Percentiles rank a stretch among this genome's conserved stretches.
Evolutionary conservation across 1,284 basidiomycete species (phyloP).

Genomic region (Ceratobasidium sp.): DNA sequence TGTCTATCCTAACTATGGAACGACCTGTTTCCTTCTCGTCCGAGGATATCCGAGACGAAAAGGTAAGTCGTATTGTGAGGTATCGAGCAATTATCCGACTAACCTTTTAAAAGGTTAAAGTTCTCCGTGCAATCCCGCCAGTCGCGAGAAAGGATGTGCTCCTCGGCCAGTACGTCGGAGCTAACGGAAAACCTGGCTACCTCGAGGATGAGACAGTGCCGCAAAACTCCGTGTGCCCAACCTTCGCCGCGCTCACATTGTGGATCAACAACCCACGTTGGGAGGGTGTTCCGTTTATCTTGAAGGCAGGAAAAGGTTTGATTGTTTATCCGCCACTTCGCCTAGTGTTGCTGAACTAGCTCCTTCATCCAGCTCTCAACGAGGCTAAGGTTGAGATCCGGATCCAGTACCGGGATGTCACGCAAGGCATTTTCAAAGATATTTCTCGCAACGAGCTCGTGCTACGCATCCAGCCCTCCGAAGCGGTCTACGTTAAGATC

Average conservation of each 20-base stretch:
- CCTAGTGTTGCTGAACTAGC: background rate
- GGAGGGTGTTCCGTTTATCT: conserved; percentile 97
- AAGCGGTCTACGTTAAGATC: conserved; percentile 95
- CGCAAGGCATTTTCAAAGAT: conserved; percentile 94
- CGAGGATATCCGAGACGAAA: conserved; percentile 97
- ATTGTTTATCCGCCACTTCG: conserved; percentile 29
- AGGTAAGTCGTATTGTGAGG: conserved; percentile 66
- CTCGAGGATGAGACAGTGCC: conserved; percentile 96
- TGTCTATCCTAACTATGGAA: conserved; percentile 95
- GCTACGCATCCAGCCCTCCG: conserved; percentile 93
- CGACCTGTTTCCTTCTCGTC: conserved; percentile 96
- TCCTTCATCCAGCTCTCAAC: conserved; percentile 77
- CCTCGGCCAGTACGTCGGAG: conserved; percentile 91
- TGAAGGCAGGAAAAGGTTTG: conserved; percentile 95
- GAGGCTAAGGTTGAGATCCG: conserved; percentile 98
- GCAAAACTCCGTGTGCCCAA: conserved; percentile 90
- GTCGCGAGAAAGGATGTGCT: conserved; percentile 83
- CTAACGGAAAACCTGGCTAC: conserved; percentile 95
- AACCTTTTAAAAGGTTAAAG: conserved; percentile 80
- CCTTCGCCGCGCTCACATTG: conserved; percentile 88
- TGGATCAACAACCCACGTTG: conserved; percentile 95
- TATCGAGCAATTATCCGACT: conserved; percentile 22
- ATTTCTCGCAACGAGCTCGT: conserved; percentile 96
- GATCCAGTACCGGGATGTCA: conserved; percentile 96
- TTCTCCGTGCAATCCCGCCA: conserved; percentile 88